Percentiles rank a stretch among this genome's conserved stretches.
phyloP scores from a whole-genome alignment of 805 yeast species.

The Candida methanosorbosa region DNA sequence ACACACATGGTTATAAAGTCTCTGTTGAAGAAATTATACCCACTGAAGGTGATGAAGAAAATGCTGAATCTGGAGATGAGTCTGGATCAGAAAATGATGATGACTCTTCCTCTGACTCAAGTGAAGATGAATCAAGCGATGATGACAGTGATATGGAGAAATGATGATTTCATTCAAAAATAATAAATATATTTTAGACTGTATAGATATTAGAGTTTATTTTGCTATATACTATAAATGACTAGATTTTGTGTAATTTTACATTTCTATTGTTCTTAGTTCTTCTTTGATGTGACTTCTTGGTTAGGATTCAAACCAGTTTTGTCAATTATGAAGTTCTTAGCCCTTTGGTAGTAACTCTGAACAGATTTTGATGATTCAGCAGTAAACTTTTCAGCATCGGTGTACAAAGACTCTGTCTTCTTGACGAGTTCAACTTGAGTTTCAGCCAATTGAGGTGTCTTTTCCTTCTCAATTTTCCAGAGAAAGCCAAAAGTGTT shows the following conservation, averaged over 20 bases:
- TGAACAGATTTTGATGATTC: constrained; percentile 29
- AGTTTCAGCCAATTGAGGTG: constrained; percentile 56
- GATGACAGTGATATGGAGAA: constrained; percentile 3
- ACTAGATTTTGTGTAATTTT: no score
- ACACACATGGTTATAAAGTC: constrained; percentile 49
- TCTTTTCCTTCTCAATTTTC: constrained; percentile 47
- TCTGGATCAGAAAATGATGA: constrained; percentile 15
- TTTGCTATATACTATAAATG: no score
- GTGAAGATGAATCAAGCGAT: constrained; percentile 3
- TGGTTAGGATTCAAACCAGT: constrained; percentile 68
- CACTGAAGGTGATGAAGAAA: constrained; percentile 17
- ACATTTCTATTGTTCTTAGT: no score
- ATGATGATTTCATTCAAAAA: no score
- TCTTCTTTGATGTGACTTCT: constrained; percentile 43
- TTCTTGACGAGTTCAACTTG: constrained; percentile 43
- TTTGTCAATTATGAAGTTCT: constrained; percentile 36
- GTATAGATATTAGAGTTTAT: no score
- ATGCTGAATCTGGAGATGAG: constrained; percentile 22
- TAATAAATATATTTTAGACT: no score
- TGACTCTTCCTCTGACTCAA: constrained; percentile 3
- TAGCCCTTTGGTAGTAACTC: constrained; percentile 22
- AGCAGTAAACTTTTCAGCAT: constrained; percentile 34
- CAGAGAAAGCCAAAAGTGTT: constrained; percentile 53
- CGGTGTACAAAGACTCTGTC: constrained; percentile 34
- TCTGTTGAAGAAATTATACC: constrained; percentile 44